Percentiles rank a stretch among this genome's conserved stretches.
These are phyloP conservation scores for Chimonanthus salicifolius DNA, from an alignment of 164 flowering plant genomes.

Conservation along the genomic window DNA sequence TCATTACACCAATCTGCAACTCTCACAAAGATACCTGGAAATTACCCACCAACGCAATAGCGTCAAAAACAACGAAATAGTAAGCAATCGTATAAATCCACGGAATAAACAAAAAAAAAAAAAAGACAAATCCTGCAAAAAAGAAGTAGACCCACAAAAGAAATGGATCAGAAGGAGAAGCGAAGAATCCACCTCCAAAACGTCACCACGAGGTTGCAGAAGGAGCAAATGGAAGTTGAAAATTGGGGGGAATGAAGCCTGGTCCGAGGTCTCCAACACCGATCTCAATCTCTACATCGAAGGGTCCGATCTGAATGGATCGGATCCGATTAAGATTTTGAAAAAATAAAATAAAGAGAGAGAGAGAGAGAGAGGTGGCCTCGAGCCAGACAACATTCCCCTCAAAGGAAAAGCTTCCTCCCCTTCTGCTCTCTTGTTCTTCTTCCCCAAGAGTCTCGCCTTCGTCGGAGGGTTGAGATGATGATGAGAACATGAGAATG, in stretches of 20 bases:
- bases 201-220: background rate
- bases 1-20: slow-evolving; percentile 58
- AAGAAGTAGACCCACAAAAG: background rate
- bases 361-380: slow-evolving; percentile 17
- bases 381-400: slow-evolving; percentile 91
- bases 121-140: background rate
- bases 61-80: background rate
- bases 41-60: slow-evolving; percentile 1
- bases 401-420: slow-evolving; percentile 48
- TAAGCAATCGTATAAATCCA: background rate
- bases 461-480: background rate
- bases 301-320: slow-evolving; percentile 3
- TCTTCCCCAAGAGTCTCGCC: background rate
- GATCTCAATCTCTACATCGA: background rate
- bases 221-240: slow-evolving; percentile 14
- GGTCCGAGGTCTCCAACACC: slow-evolving; percentile 50
- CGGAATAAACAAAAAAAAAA: slow-evolving; percentile 1
- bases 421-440: background rate
- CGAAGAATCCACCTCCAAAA: slow-evolving; percentile 14
- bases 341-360: background rate
- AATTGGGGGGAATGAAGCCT: slow-evolving; percentile 84
- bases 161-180: background rate
- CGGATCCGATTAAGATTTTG: no score
- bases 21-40: slow-evolving; percentile 14
- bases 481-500: background rate